Percentiles rank a stretch among this genome's conserved stretches.
Evolutionary conservation across 345 rosid species (phyloP).

Genomic region (Raphanus sativus): DNA sequence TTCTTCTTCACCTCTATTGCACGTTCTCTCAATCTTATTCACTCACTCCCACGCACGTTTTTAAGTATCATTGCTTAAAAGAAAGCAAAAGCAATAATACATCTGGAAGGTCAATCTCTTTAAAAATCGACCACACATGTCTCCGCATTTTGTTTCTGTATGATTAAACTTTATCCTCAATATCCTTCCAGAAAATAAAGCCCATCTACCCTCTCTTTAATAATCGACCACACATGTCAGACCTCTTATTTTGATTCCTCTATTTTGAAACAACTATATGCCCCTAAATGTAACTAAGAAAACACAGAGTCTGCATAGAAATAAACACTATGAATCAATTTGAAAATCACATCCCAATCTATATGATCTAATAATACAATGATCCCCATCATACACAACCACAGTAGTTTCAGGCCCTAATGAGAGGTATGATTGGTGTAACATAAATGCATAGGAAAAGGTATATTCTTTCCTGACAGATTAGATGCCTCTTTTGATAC

Average conservation of each 20-base stretch:
- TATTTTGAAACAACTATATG: neutral
- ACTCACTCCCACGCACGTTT: neutral
- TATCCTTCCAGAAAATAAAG: neutral
- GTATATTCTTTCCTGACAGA: conserved; percentile 1
- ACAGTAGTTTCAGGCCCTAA: neutral
- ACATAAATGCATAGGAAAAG: too few relatives aligned
- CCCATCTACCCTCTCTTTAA: neutral
- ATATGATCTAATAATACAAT: neutral
- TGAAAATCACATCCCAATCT: neutral
- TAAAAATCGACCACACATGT: neutral
- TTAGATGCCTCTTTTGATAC: neutral
- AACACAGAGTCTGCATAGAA: neutral
- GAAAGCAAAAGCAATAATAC: neutral
- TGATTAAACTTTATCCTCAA: neutral
- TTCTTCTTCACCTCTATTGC: neutral
- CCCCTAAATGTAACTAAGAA: neutral
- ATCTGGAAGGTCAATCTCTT: neutral
- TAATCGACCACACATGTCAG: neutral
- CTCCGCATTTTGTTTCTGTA: neutral
- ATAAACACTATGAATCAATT: neutral
- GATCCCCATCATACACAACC: neutral
- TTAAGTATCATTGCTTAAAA: neutral
- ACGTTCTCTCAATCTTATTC: neutral
- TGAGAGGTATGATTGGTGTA: neutral
- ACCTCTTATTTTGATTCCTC: neutral